Conservation (phyloP, 352 stramenopile species). For the Pythium aquatile region DNA sequence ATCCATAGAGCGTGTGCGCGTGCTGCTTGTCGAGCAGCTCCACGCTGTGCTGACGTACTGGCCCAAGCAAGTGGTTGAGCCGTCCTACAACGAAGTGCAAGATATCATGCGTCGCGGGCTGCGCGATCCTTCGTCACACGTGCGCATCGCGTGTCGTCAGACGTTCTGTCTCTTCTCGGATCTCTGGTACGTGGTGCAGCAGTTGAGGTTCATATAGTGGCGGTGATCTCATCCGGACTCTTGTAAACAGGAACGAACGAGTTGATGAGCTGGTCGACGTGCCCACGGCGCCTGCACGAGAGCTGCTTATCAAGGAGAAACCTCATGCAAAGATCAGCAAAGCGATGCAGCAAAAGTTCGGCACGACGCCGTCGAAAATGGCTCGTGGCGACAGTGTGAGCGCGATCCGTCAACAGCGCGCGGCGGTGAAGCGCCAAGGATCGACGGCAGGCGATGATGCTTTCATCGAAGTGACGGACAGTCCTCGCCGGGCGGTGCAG, state of each 20-base stretch:
- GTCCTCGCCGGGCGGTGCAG: slow-evolving; percentile 1
- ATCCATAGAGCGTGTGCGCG: slow-evolving; percentile 44
- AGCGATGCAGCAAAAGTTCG: slow-evolving; percentile 40
- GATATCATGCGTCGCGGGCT: slow-evolving; percentile 51
- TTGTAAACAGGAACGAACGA: slow-evolving; percentile 39
- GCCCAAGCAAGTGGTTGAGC: slow-evolving; percentile 43
- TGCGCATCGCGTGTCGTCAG: slow-evolving; percentile 48
- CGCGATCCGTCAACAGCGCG: slow-evolving; percentile 13
- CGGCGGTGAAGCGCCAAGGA: slow-evolving; percentile 10
- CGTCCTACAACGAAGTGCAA: slow-evolving; percentile 47
- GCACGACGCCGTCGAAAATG: slow-evolving; percentile 2
- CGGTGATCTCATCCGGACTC: background rate
- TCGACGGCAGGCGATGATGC: slow-evolving; percentile 6
- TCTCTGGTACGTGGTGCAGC: slow-evolving; percentile 38
- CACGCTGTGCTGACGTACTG: slow-evolving; percentile 54
- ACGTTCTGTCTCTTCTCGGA: slow-evolving; percentile 43
- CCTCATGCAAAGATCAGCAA: slow-evolving; percentile 38
- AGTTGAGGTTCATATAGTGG: background rate
- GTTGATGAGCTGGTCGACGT: slow-evolving; percentile 49
- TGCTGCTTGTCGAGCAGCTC: slow-evolving; percentile 60
- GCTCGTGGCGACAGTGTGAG: background rate
- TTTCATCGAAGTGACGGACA: slow-evolving; percentile 25
- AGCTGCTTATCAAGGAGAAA: slow-evolving; percentile 51
- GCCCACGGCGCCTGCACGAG: slow-evolving; percentile 34
- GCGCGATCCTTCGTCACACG: slow-evolving; percentile 37